phyloP scores from a whole-genome alignment of 139 green algal genomes.

The Chlamydomonas sp. region DNA sequence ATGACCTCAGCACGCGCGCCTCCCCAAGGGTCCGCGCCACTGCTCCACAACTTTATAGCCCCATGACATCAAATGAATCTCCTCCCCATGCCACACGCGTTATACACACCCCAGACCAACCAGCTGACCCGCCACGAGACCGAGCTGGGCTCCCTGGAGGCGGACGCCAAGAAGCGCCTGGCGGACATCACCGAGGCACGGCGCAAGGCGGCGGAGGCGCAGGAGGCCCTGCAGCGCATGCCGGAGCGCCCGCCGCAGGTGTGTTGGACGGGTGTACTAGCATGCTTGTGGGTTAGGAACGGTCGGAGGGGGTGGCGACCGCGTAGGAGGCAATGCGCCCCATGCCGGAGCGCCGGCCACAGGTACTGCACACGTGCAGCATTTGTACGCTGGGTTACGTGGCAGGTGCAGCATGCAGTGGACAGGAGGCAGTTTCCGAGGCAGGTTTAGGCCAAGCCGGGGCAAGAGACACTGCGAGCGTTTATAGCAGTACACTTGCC shows the following conservation, averaged over 20 bases:
- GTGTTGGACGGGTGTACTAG: neutral
- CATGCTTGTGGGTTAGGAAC: neutral
- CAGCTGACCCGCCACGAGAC: neutral
- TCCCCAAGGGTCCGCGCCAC: too few relatives aligned
- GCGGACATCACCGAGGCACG: conserved; percentile 43
- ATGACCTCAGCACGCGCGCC: too few relatives aligned
- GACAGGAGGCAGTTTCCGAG: too few relatives aligned
- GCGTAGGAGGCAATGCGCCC: neutral
- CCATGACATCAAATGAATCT: too few relatives aligned
- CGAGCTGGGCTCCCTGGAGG: conserved; percentile 10
- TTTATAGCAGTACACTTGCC: too few relatives aligned
- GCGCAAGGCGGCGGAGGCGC: conserved; percentile 41
- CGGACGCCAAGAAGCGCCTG: conserved; percentile 50
- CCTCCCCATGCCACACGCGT: neutral
- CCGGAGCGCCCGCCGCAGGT: conserved; percentile 18
- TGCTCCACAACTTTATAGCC: too few relatives aligned
- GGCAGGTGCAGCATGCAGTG: too few relatives aligned
- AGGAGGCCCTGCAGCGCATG: conserved; percentile 19
- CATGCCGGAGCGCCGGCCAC: too few relatives aligned
- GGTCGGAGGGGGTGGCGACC: neutral
- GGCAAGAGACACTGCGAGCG: too few relatives aligned
- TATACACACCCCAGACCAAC: neutral
- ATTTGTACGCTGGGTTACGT: too few relatives aligned
- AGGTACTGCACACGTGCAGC: too few relatives aligned
- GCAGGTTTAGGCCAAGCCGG: too few relatives aligned